Conservation (phyloP, 2,329 filamentous ascomycete species). For the Sarocladiaceae sp. region DNA sequence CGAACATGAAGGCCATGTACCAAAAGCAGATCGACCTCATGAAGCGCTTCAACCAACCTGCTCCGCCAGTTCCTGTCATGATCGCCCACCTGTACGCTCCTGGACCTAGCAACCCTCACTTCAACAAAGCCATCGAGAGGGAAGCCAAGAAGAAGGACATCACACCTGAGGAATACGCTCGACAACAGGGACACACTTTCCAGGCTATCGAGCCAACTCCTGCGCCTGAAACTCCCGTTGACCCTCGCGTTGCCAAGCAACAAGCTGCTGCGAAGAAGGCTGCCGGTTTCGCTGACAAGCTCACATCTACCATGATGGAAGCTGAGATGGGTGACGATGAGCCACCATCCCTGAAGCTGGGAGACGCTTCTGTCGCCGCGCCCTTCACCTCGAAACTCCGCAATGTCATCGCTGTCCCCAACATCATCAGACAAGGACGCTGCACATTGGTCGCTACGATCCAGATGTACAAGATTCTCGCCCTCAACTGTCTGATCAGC, state of each 20-base stretch:
- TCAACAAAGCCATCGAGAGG: conserved; percentile 83
- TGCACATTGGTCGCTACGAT: conserved; percentile 98
- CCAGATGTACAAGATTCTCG: conserved; percentile 99
- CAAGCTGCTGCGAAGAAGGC: conserved; percentile 68
- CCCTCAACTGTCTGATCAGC: conserved; percentile 94
- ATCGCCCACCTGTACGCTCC: conserved; percentile 95
- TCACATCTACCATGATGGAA: conserved; percentile 86
- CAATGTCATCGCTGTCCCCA: conserved; percentile 94
- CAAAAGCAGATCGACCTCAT: conserved; percentile 93
- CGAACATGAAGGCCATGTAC: conserved; percentile 97
- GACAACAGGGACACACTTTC: conserved; percentile 46
- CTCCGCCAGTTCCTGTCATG: conserved; percentile 84
- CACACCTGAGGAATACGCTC: conserved; percentile 53
- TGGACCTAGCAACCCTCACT: conserved; percentile 88
- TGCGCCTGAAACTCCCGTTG: conserved; percentile 29
- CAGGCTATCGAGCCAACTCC: conserved; percentile 65
- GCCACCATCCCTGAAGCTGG: conserved; percentile 92
- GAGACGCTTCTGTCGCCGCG: conserved; percentile 93
- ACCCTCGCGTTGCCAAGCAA: conserved; percentile 24
- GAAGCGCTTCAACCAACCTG: conserved; percentile 89
- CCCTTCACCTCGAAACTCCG: conserved; percentile 97
- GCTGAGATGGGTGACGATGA: conserved; percentile 82
- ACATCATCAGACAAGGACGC: conserved; percentile 95
- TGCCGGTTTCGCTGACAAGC: conserved; percentile 76
- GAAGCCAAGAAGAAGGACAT: conserved; percentile 78